Base-by-base conservation (phyloP, 345 rosid species). In the Heritiera littoralis region DNA sequence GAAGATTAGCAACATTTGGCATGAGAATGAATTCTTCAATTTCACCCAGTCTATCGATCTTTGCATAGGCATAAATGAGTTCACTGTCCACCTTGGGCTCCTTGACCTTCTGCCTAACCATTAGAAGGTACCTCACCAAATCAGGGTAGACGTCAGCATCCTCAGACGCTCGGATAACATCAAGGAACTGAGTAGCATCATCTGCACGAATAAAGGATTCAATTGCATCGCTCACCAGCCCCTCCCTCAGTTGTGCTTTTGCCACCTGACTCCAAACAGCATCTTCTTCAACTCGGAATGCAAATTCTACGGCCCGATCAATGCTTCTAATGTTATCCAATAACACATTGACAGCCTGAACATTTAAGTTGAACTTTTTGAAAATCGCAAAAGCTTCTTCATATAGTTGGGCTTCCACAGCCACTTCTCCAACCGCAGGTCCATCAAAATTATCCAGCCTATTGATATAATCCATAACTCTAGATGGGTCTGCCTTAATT, bases 1-100 rank as follows among this genome's bases (percentile, higher is more conserved):
- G 99, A 13, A 96, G 93, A 84, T 92, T 96, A 43, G 99, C 99
- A 82, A 96, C 99, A 80, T 94, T 96, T 38, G 99, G 99, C 97
- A 92, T 92, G 85, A 96, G 92, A 87, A 95, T 93, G 80, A 95
- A 92, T 76, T 95, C 98, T 86, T 95, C 98, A 75, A 95, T 92
- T 59, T 95, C 98, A 76, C 91, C 82, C 70, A 95, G 76, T 81
- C 98, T 84, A 86, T 93, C 96, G 68, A 91, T 95, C 92, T 92
- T 96, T 23, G 99, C 98, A 87, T 96, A 96, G n/a, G 98, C 95
- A 87, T 92, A 93, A 84, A 96, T 90, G 59, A 96, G 98, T 85
- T 97, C 98, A 66, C 98, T 84, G 64, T 94, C 98, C 82, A 94
- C 98, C 88, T 92, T 97, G 45, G 97, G 97, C 86, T 93, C 98